Evolutionary conservation across 345 rosid genomes (phyloP).

Genomic region (Brassica nigra): DNA sequence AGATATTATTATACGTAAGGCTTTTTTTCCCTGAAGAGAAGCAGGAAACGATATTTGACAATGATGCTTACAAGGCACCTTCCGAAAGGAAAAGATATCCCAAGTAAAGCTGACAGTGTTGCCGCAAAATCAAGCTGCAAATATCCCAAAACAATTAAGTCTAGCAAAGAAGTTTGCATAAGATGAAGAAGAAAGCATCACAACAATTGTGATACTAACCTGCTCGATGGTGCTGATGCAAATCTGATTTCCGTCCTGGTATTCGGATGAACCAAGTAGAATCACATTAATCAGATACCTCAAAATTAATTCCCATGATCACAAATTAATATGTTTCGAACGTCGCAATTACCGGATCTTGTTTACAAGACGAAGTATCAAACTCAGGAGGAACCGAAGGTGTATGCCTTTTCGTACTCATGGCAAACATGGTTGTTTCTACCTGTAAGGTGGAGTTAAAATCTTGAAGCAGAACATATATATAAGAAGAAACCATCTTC

Average conservation of each 20-base stretch:
- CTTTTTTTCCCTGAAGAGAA: conserved; percentile 20
- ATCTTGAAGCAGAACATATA: conserved; percentile 11
- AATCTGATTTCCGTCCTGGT: conserved; percentile 59
- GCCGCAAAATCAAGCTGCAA: conserved; percentile 94
- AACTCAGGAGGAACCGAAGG: conserved; percentile 62
- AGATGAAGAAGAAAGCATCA: conserved; percentile 11
- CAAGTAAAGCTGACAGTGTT: conserved; percentile 84
- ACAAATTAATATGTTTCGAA: background rate
- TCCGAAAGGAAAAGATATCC: conserved; percentile 95
- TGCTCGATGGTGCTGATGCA: conserved; percentile 77
- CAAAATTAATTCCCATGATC: conserved; percentile 1
- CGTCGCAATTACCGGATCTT: conserved; percentile 49
- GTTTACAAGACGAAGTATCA: conserved; percentile 63
- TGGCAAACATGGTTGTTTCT: conserved; percentile 87
- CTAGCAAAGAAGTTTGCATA: background rate
- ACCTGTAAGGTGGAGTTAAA: conserved; percentile 54
- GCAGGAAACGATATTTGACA: conserved; percentile 34
- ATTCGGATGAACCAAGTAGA: conserved; percentile 16
- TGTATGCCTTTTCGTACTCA: conserved; percentile 73
- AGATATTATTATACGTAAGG: no score
- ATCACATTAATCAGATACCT: background rate
- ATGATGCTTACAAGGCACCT: conserved; percentile 87
- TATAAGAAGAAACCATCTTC: conserved; percentile 25
- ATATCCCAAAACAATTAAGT: conserved; percentile 24
- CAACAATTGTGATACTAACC: conserved; percentile 48